A percentile compares a stretch with the other conserved stretches of the same genome.
These are phyloP conservation scores for Colletotrichum sansevieriae DNA, from an alignment of 2,329 filamentous ascomycete genomes.

Conservation along the genomic window DNA sequence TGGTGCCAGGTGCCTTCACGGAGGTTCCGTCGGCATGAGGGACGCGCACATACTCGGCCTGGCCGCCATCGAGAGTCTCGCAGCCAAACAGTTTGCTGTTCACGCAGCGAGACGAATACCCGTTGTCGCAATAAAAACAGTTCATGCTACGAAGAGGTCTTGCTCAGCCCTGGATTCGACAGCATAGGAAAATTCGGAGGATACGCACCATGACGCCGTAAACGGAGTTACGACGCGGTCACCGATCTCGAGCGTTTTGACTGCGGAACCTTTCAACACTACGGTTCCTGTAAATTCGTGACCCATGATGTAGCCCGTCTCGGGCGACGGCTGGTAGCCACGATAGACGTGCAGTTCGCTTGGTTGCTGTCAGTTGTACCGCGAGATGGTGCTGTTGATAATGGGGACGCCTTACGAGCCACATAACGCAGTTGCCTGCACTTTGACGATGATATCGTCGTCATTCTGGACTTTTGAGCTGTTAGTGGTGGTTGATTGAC, in stretches of 20 bases:
- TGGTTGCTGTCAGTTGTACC: constrained; percentile 29
- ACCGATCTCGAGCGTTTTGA: constrained; percentile 77
- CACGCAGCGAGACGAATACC: constrained; percentile 82
- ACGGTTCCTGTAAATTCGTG: constrained; percentile 90
- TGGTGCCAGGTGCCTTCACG: constrained; percentile 75
- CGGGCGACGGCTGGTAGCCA: constrained; percentile 77
- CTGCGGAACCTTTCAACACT: constrained; percentile 73
- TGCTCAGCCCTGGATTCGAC: constrained; percentile 14
- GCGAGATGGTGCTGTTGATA: constrained; percentile 19
- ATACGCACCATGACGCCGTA: constrained; percentile 78
- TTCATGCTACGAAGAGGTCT: constrained; percentile 61
- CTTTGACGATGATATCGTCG: constrained; percentile 85
- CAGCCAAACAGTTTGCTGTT: constrained; percentile 79
- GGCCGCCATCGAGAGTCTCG: constrained; percentile 77
- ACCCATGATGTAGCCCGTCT: constrained; percentile 76
- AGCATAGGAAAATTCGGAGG: neutral
- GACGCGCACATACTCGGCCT: constrained; percentile 86
- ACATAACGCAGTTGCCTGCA: constrained; percentile 86
- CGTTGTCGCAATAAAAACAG: constrained; percentile 88
- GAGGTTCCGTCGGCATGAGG: constrained; percentile 85
- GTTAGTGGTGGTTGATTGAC: constrained; percentile 1
- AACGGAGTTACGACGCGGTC: constrained; percentile 88
- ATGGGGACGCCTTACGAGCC: constrained; percentile 74
- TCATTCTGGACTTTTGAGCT: constrained; percentile 70
- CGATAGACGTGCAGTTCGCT: constrained; percentile 90